These are phyloP conservation scores for Kwoniella sp. DNA, from an alignment of 768 basidiomycete species.

Conservation along the genomic window DNA sequence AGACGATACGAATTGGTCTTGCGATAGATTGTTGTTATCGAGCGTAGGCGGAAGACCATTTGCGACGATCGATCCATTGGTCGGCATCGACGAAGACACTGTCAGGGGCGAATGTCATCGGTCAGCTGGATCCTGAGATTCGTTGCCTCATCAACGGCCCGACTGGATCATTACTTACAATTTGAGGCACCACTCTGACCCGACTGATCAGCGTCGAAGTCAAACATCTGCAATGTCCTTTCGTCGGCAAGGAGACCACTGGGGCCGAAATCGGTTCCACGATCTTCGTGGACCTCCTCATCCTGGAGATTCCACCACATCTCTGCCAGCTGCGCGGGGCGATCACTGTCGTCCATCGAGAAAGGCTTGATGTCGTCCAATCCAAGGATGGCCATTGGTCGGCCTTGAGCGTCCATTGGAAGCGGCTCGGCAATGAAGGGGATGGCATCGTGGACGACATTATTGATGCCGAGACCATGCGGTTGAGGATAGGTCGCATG, in stretches of 20 bases:
- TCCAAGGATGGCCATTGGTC: conserved; percentile 20
- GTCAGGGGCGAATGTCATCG: neutral
- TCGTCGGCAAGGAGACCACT: conserved; percentile 11
- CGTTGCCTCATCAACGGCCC: too few species aligned
- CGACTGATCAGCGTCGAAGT: conserved; percentile 5
- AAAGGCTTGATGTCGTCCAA: conserved; percentile 19
- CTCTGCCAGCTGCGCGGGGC: conserved; percentile 16
- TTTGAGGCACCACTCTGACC: neutral
- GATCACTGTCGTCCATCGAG: conserved; percentile 10
- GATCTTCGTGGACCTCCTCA: conserved; percentile 7
- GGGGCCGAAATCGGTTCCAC: conserved; percentile 1
- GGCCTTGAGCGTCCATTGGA: conserved; percentile 19
- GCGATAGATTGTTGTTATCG: neutral
- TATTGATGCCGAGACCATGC: neutral
- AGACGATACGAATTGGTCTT: conserved; percentile 4
- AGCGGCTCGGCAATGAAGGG: conserved; percentile 20
- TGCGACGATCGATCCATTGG: neutral
- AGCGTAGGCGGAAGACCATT: conserved; percentile 2
- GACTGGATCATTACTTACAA: neutral
- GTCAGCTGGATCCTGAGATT: neutral
- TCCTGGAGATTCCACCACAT: conserved; percentile 25
- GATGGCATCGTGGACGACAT: conserved; percentile 4
- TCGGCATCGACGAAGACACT: neutral
- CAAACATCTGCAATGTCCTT: conserved; percentile 9
- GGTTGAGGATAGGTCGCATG: neutral